Conservation (phyloP, 2,329 filamentous ascomycete species). For the Colletotrichum spinosum region DNA sequence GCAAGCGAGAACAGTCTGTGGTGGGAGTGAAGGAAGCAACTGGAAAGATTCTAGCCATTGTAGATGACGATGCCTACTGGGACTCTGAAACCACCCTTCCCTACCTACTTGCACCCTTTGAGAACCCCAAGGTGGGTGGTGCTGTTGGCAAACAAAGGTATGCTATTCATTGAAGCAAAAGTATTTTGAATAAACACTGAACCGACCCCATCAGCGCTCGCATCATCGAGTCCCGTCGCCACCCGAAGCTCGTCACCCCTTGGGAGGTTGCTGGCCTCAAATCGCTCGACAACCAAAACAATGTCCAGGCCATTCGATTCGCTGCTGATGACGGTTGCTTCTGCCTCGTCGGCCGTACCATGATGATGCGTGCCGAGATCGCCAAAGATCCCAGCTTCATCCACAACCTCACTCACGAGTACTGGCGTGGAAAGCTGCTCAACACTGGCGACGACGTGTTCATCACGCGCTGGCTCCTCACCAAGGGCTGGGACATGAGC, state of each 20-base stretch:
- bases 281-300: constrained; percentile 39
- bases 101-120: constrained; percentile 43
- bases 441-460: constrained; percentile 44
- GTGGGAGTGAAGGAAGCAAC: constrained; percentile 38
- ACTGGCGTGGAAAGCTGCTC: constrained; percentile 39
- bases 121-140: constrained; percentile 40
- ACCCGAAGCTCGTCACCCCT: constrained; percentile 39
- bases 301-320: constrained; percentile 39
- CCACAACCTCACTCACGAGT: constrained; percentile 39
- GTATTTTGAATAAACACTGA: not conserved
- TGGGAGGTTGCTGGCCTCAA: constrained; percentile 45
- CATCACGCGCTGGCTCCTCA: constrained; percentile 44
- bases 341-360: constrained; percentile 44
- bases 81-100: constrained; percentile 24
- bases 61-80: constrained; percentile 46
- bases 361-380: constrained; percentile 43
- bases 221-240: constrained; percentile 38
- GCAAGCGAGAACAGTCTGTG: constrained; percentile 44
- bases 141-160: constrained; percentile 41
- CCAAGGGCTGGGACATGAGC: constrained; percentile 42
- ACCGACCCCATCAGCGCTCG: constrained; percentile 34
- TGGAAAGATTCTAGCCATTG: constrained; percentile 42
- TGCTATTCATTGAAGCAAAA: not conserved
- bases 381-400: constrained; percentile 41
- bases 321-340: constrained; percentile 41